These are phyloP conservation scores for Rhynchosporium secalis DNA, from an alignment of 2,329 filamentous ascomycete species.

Conservation along the genomic window DNA sequence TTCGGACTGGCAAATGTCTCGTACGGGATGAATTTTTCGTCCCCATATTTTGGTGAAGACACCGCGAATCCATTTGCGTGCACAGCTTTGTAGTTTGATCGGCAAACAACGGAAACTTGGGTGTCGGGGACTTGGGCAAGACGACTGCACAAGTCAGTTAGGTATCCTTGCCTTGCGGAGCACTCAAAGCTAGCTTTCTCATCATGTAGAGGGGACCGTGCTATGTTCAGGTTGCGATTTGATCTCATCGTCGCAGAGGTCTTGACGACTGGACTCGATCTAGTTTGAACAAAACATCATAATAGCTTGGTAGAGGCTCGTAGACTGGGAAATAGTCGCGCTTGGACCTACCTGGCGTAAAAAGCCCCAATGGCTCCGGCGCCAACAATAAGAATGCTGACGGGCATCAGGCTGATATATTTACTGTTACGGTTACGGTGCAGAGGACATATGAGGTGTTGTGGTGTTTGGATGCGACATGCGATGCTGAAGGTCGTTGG, in stretches of 20 bases:
- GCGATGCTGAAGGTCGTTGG: no score
- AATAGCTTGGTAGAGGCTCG: not conserved
- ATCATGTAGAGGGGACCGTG: not conserved
- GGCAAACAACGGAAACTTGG: slow-evolving; percentile 68
- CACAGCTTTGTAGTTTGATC: slow-evolving; percentile 70
- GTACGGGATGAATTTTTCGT: slow-evolving; percentile 63
- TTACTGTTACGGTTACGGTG: not conserved
- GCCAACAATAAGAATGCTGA: slow-evolving; percentile 64
- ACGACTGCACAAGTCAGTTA: slow-evolving; percentile 42
- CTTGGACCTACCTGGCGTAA: slow-evolving; percentile 53
- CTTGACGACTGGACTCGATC: no score
- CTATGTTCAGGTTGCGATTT: not conserved
- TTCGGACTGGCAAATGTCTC: slow-evolving; percentile 62
- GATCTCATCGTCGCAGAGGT: no score
- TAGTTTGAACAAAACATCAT: no score
- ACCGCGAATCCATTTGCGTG: slow-evolving; percentile 61
- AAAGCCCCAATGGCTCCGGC: slow-evolving; percentile 73
- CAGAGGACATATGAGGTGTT: not conserved
- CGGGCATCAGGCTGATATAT: slow-evolving; percentile 25
- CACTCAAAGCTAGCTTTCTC: not conserved
- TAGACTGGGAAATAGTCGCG: not conserved
- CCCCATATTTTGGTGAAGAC: slow-evolving; percentile 65
- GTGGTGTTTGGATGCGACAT: not conserved
- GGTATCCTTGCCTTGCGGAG: not conserved
- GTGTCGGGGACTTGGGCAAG: slow-evolving; percentile 57